phyloP scores from a whole-genome alignment of 73 alveolate genomes.

The Durusdinium trenchii region DNA sequence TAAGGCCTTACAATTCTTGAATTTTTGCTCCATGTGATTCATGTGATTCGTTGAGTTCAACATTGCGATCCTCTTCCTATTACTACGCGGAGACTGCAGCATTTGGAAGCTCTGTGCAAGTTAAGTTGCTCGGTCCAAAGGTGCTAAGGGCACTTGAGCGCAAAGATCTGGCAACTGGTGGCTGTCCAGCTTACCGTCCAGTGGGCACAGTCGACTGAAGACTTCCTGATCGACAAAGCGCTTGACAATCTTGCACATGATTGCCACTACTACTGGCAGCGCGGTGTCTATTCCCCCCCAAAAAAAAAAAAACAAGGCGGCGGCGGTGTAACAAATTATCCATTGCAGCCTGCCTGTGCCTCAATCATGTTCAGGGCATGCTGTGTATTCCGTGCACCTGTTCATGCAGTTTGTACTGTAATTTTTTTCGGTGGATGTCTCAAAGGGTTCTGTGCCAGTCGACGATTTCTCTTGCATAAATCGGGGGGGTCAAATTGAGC shows the following conservation, averaged over 20 bases:
- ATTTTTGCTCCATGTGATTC: not conserved
- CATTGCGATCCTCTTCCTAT: not conserved
- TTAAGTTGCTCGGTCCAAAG: not conserved
- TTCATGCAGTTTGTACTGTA: not conserved
- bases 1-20: no score
- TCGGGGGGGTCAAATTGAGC: not conserved
- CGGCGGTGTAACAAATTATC: no score
- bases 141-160: not conserved
- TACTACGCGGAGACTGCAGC: not conserved
- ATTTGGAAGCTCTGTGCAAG: not conserved
- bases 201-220: constrained; percentile 19
- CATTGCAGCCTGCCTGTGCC: no score
- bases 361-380: no score
- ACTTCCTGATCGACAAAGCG: not conserved
- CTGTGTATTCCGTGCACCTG: no score
- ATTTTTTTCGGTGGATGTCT: no score
- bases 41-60: not conserved
- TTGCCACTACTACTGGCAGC: no score
- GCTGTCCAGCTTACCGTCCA: constrained; percentile 43
- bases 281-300: no score
- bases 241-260: not conserved
- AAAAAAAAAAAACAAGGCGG: no score
- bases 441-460: no score
- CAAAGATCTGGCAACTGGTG: not conserved
- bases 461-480: not conserved